These are phyloP conservation scores for Russula dissimulans DNA, from an alignment of 768 basidiomycete species.

Conservation along the genomic window DNA sequence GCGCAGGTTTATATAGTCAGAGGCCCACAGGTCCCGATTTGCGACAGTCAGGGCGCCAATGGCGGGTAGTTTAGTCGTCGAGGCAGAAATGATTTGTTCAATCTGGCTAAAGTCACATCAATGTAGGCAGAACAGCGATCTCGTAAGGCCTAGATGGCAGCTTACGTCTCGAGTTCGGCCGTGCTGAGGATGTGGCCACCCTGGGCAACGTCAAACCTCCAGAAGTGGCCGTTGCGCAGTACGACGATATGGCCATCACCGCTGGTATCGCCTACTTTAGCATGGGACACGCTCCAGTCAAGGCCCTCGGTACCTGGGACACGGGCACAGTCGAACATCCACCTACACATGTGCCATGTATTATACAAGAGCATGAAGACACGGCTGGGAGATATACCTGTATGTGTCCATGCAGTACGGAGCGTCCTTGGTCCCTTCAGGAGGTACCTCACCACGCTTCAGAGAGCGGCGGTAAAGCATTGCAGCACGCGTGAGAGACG, in stretches of 20 bases:
- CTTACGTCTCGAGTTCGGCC: constrained; percentile 54
- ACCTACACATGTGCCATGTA: constrained; percentile 34
- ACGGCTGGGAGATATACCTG: constrained; percentile 35
- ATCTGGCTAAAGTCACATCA: constrained; percentile 45
- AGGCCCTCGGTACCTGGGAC: constrained; percentile 63
- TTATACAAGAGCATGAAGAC: not conserved
- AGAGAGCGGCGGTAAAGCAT: constrained; percentile 67
- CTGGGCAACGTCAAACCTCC: constrained; percentile 61
- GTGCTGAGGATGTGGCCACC: constrained; percentile 54
- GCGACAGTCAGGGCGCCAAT: constrained; percentile 72
- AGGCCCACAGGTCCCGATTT: constrained; percentile 84
- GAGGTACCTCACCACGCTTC: constrained; percentile 53
- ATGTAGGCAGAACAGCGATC: not conserved
- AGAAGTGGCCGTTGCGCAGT: constrained; percentile 75
- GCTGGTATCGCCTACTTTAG: constrained; percentile 44
- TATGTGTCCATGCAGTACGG: constrained; percentile 84
- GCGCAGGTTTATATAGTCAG: constrained; percentile 30
- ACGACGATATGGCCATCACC: constrained; percentile 75
- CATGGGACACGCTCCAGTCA: constrained; percentile 71
- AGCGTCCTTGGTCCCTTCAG: constrained; percentile 59
- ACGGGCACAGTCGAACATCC: constrained; percentile 91
- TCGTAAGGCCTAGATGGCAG: not conserved
- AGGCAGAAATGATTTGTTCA: constrained; percentile 59
- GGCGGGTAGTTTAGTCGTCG: constrained; percentile 44
- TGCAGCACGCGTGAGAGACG: constrained; percentile 56